A percentile compares a stretch with the other conserved stretches of the same genome.
These are phyloP conservation scores for Oldenlandia corymbosa DNA, from an alignment of 257 asterid genomes.

Conservation along the genomic window DNA sequence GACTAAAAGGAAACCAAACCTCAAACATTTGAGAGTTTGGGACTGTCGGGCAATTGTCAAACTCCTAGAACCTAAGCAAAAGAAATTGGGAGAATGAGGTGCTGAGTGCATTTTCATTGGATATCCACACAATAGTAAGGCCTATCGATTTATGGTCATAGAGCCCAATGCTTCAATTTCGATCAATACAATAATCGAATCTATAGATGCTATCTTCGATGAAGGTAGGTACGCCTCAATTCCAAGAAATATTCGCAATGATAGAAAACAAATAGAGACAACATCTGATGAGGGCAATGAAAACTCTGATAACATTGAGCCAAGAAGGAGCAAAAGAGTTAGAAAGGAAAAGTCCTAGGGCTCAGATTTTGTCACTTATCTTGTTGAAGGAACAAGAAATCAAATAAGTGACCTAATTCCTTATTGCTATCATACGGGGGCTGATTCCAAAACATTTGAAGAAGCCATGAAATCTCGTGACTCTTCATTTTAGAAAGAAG, in stretches of 20 bases:
- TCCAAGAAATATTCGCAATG: neutral
- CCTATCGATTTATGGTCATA: slow-evolving; percentile 13
- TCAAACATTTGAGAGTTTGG: too few species aligned
- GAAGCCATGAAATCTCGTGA: too few species aligned
- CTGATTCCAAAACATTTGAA: too few species aligned
- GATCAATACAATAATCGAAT: slow-evolving; percentile 3
- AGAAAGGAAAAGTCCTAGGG: neutral
- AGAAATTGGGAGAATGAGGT: slow-evolving; percentile 9
- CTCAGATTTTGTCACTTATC: too few species aligned
- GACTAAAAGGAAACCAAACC: too few species aligned
- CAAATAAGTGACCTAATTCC: too few species aligned
- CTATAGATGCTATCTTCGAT: slow-evolving; percentile 4
- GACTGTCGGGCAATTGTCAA: slow-evolving; percentile 4
- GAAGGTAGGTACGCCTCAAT: neutral
- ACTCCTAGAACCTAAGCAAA: neutral
- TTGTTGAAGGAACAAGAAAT: too few species aligned
- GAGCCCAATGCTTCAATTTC: neutral
- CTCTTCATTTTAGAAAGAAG: too few species aligned
- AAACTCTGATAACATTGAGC: too few species aligned
- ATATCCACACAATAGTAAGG: slow-evolving; percentile 11
- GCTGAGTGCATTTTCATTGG: slow-evolving; percentile 14
- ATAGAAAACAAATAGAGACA: too few species aligned
- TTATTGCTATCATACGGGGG: too few species aligned
- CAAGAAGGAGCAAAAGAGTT: neutral
- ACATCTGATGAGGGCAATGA: neutral